A percentile compares a stretch with the other conserved stretches of the same genome.
These are phyloP conservation scores for Exserohilum rostratum DNA, from an alignment of 2,329 filamentous ascomycete species.

Conservation along the genomic window DNA sequence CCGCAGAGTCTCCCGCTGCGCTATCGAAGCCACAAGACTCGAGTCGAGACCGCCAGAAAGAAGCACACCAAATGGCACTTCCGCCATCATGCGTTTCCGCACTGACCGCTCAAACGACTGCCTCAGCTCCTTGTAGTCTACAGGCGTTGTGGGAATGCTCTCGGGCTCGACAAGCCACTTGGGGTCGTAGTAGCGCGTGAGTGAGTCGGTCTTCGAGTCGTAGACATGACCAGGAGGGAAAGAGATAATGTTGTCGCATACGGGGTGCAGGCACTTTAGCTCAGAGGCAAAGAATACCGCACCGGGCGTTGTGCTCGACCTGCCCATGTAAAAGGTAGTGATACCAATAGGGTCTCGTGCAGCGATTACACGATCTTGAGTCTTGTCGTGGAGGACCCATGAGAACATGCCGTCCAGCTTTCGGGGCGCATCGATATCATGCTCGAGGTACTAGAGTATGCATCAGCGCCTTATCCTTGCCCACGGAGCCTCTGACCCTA, in stretches of 20 bases:
- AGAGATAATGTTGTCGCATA: conserved; percentile 92
- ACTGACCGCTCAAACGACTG: conserved; percentile 87
- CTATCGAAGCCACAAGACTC: conserved; percentile 91
- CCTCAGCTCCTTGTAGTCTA: conserved; percentile 83
- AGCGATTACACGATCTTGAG: conserved; percentile 87
- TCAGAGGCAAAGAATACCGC: conserved; percentile 97
- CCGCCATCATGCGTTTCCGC: conserved; percentile 96
- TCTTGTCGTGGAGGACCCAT: conserved; percentile 97
- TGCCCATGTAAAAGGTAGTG: conserved; percentile 96
- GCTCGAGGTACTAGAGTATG: conserved; percentile 79
- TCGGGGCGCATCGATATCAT: conserved; percentile 90
- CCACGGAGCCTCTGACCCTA: conserved; percentile 54
- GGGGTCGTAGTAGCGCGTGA: conserved; percentile 88
- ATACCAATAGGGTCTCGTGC: conserved; percentile 96
- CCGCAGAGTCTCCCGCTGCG: conserved; percentile 86
- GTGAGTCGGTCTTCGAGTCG: conserved; percentile 87
- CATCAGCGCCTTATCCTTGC: conserved; percentile 23
- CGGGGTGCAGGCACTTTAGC: conserved; percentile 87
- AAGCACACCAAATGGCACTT: conserved; percentile 95
- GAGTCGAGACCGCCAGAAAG: conserved; percentile 96
- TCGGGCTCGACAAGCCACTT: conserved; percentile 83
- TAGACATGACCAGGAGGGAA: conserved; percentile 97
- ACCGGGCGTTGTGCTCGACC: conserved; percentile 77
- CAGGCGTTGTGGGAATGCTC: conserved; percentile 76
- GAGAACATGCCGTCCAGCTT: conserved; percentile 99